These are phyloP conservation scores for Coemansia furcata DNA, from an alignment of 192 early-diverging fungal genomes.

Conservation along the genomic window DNA sequence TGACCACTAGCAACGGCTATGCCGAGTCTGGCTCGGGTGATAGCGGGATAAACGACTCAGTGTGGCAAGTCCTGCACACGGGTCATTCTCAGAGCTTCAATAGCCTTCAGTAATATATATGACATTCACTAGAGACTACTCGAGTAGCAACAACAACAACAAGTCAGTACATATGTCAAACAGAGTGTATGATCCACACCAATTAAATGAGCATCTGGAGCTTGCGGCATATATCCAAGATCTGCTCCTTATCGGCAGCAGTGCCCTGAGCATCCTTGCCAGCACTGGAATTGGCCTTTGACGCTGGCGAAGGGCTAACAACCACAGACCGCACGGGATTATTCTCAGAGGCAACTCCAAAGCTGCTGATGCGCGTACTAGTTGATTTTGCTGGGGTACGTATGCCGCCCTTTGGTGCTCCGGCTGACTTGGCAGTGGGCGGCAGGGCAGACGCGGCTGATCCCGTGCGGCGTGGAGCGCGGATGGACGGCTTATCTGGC, in stretches of 20 bases:
- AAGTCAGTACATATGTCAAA: not conserved
- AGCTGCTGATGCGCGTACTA: slow-evolving; percentile 47
- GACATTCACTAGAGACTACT: not conserved
- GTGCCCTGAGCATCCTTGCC: slow-evolving; percentile 18
- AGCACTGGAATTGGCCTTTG: slow-evolving; percentile 18
- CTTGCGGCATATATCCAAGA: slow-evolving; percentile 49
- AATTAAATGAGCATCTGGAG: slow-evolving; percentile 36
- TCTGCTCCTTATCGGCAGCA: slow-evolving; percentile 32
- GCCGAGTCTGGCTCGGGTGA: not conserved
- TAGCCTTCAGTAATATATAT: not conserved
- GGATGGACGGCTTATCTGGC: slow-evolving; percentile 17
- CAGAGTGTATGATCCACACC: not conserved
- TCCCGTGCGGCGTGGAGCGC: slow-evolving; percentile 31
- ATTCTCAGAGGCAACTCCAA: slow-evolving; percentile 47
- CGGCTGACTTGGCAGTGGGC: slow-evolving; percentile 9
- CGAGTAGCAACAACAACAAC: not conserved
- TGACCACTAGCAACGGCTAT: not conserved
- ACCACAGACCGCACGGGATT: slow-evolving; percentile 40
- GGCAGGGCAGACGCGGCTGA: slow-evolving; percentile 3
- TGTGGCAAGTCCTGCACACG: slow-evolving; percentile 26
- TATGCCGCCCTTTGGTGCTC: slow-evolving; percentile 20
- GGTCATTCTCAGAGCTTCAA: not conserved
- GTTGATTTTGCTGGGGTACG: slow-evolving; percentile 32
- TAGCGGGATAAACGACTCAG: not conserved
- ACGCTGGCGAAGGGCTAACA: slow-evolving; percentile 34